These are phyloP conservation scores for Cyclospora cayetanensis DNA, from an alignment of 169 alveolate genomes.

Conservation along the genomic window DNA sequence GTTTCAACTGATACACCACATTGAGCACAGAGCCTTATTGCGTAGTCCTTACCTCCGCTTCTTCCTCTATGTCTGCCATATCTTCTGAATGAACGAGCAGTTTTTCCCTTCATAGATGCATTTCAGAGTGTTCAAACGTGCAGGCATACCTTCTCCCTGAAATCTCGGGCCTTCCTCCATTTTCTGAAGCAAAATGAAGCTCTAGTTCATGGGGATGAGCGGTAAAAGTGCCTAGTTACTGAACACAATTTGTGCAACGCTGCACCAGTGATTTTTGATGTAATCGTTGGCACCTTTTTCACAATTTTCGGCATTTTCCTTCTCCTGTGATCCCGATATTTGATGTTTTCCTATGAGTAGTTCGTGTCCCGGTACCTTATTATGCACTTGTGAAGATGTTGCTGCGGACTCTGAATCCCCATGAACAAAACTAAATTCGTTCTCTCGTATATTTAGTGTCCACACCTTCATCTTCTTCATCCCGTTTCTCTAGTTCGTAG, in stretches of 20 bases:
- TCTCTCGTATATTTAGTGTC: not conserved
- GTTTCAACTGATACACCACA: not conserved
- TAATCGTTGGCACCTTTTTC: too few species aligned
- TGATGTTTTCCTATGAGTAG: too few species aligned
- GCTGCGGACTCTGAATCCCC: too few species aligned
- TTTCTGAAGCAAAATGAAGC: not conserved
- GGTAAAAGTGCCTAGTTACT: not conserved
- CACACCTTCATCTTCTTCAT: not conserved
- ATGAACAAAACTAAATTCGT: not conserved
- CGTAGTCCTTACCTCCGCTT: not conserved
- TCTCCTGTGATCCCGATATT: too few species aligned
- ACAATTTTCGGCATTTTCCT: too few species aligned
- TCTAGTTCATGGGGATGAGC: not conserved
- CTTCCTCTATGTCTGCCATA: not conserved
- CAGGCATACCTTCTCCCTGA: not conserved
- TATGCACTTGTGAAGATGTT: too few species aligned
- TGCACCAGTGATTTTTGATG: too few species aligned
- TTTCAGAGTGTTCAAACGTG: not conserved
- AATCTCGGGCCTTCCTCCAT: not conserved
- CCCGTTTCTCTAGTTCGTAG: slow-evolving; percentile 20
- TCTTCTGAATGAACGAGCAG: not conserved
- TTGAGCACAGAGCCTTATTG: not conserved
- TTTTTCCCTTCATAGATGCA: not conserved
- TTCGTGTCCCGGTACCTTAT: too few species aligned
- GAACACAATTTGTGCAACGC: not conserved